Evolutionary conservation across 495 filamentous ascomycete species (phyloP).

Genomic region (Schizothecium vesticola): DNA sequence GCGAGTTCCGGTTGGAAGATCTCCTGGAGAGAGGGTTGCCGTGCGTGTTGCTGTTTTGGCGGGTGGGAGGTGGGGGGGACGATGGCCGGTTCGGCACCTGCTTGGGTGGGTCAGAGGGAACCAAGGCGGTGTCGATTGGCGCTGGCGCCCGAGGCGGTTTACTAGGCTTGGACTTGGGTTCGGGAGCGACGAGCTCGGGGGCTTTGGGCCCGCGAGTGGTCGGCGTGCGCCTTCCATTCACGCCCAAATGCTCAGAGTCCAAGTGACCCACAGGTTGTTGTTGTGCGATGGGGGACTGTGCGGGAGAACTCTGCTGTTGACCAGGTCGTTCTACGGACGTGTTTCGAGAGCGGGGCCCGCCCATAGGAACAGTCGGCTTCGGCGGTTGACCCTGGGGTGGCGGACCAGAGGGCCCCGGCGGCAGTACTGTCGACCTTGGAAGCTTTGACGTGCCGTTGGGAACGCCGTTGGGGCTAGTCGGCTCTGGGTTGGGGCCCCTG

Average conservation of each 20-base stretch:
- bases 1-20: conserved; percentile 50
- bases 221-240: conserved; percentile 60
- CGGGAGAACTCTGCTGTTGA: conserved; percentile 32
- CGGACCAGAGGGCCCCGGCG: conserved; percentile 71
- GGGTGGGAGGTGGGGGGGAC: conserved; percentile 48
- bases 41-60: conserved; percentile 47
- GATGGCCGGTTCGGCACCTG: conserved; percentile 38
- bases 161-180: conserved; percentile 29
- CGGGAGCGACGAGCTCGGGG: conserved; percentile 23
- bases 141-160: conserved; percentile 39
- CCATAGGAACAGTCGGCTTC: conserved; percentile 46
- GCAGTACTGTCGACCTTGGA: conserved; percentile 62
- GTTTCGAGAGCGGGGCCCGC: conserved; percentile 31
- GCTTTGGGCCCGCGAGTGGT: conserved; percentile 34
- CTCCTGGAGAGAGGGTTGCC: conserved; percentile 46
- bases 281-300: conserved; percentile 51
- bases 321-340: conserved; percentile 39
- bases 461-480: conserved; percentile 24
- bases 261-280: conserved; percentile 44
- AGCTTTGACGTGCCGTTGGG: conserved; percentile 45
- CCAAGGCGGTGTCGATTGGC: conserved; percentile 43
- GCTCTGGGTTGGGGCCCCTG: conserved; percentile 29
- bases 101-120: conserved; percentile 38
- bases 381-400: conserved; percentile 84
- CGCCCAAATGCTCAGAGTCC: conserved; percentile 40